Evolutionary conservation across 768 basidiomycete genomes (phyloP), one percentile per base, ranked within the genome.

Genomic region (Russula griseocarnosa): DNA sequence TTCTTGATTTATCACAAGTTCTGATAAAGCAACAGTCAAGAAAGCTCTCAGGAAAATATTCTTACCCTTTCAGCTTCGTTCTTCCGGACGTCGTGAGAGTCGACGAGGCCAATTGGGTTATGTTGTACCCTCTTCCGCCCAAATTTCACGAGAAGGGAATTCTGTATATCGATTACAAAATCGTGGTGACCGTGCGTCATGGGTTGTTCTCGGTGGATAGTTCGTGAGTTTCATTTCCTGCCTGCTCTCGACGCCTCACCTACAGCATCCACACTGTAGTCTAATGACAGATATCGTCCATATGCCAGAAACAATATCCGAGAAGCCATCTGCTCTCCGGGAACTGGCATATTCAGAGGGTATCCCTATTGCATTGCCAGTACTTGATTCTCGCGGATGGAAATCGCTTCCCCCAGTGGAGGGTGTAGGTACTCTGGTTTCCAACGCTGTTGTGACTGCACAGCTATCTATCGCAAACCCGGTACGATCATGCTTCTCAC

Each of bases 1-100:
- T 85, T 69, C 73, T 85, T 13, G 72, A 80, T 20, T 60, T 78
- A 20, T 74, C 77, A 22, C 71, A 79, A 36, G 71, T 70, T 28
- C 67, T 86, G 3, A 83, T 82, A 80, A 74, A 74, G 14, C 73
- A 70, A 47, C 61, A 68, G 44, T 59, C 72, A 10, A 73, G 73
- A 34, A 82, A 81, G 57, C 67, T 80, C 32, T 73, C 75, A 22
- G 83, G 84, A 7, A 77, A 76, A 47, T 71, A 78, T 42, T 73
- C 76, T 0, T 83, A 81, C 79, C 77, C 82, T 0, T 86, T 83
- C 70, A 73, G 70, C 18, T 76, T 84, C 52, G 70, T 68, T 10
- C 76, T 85, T 4, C 84, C 85, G 3, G 66, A 64, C 24, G 78
- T 81, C 52, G 76, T 79, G 18, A 68, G 71, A 34, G 76, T 79